Evolutionary conservation across 345 rosid species (phyloP).

Genomic region (Luvunga scandens): DNA sequence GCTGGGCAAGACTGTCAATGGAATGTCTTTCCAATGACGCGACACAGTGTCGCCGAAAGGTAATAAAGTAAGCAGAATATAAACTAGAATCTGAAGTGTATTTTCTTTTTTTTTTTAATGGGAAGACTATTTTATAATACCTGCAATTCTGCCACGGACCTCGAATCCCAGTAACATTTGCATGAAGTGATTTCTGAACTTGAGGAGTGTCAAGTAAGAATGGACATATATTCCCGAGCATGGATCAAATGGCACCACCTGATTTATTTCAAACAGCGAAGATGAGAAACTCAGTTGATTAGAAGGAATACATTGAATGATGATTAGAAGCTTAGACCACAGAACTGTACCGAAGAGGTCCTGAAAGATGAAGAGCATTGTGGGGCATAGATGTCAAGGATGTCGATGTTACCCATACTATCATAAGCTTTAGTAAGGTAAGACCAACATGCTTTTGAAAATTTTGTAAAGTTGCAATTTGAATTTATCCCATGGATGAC

Average conservation of each 20-base stretch:
- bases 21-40: background rate
- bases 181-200: constrained; percentile 16
- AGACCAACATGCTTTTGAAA: background rate
- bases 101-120: background rate
- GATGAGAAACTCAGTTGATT: background rate
- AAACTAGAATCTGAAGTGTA: background rate
- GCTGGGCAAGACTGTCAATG: constrained; percentile 14
- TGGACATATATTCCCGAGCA: background rate
- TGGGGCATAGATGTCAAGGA: background rate
- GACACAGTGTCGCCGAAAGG: background rate
- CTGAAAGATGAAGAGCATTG: too few species aligned
- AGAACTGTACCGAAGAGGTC: too few species aligned
- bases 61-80: background rate
- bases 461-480: background rate
- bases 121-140: background rate
- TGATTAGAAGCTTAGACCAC: background rate
- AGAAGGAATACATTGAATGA: background rate
- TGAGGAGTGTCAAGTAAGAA: constrained; percentile 3
- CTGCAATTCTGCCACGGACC: constrained; percentile 21
- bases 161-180: constrained; percentile 15
- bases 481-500: background rate
- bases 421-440: background rate
- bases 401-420: background rate
- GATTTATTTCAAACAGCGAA: background rate
- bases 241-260: background rate